Base-by-base conservation (phyloP, 108 stramenopile genomes). In the Fragilariopsis cylindrus region DNA sequence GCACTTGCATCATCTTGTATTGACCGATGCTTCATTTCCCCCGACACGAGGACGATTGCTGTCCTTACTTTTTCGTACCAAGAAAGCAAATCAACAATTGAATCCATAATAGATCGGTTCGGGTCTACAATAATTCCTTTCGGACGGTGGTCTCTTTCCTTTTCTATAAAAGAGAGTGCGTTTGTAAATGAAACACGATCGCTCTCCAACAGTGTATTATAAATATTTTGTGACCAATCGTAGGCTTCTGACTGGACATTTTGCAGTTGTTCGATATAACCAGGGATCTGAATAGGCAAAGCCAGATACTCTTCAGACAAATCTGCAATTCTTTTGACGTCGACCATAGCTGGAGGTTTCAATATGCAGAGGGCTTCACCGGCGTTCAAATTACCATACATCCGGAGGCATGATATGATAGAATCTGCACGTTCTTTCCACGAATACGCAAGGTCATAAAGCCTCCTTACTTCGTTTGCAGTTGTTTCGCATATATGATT, bases 101-200 rank as follows among this genome's bases (percentile, higher is more conserved):
- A 47, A 72, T 88, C 82, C 46, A 85, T 60, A 11, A 76, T 71
- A 12, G 81, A 78, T 21, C 75, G 65, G 5, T 83, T 75, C 49
- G 90, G 92, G 41, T 91, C 63, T 45, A 90, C 70, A 45, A 88
- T 81, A 18, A 93, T 78, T 7, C 92, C 92, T 74, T 74, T 81
- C 11, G 90, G 92, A 18, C 89, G 77, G 4, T 52, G 54, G 40
- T 76, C 63, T 41, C 78, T 46, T 40, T 63, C 70, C 50, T 8
- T 48, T 21, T 40, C n/a, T 46, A 84, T 47, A 2, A 72, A 43
- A 1, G 45, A 5, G 3, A 76, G 56, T n/a, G 43, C 49, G 12
- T 84, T 69, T 5, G 41, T 39, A 7, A 70, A 48, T 4, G 72
- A 40, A 5, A 50, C 8, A 21, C 57, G 4, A 18, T 68, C 57